Conservation (phyloP, 345 rosid genomes). For the Linum usitatissimum region DNA sequence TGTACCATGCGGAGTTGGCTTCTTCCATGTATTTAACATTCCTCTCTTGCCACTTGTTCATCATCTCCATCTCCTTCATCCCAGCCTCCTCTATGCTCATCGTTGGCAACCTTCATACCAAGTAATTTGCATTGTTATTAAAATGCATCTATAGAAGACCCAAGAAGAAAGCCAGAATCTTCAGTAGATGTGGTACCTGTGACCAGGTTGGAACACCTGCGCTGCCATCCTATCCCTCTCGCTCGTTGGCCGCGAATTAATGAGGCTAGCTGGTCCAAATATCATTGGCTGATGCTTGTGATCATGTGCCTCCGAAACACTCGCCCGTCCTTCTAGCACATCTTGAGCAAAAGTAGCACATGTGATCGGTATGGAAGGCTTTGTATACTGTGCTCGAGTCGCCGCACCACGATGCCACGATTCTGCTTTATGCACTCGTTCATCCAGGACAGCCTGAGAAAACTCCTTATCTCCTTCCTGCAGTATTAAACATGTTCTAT, state of each 20-base stretch:
- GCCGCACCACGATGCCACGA: constrained; percentile 89
- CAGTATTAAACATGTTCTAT: constrained; percentile 3
- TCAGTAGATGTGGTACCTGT: constrained; percentile 36
- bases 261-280: constrained; percentile 86
- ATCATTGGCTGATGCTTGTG: constrained; percentile 86
- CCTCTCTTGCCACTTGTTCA: constrained; percentile 88
- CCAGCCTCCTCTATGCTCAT: constrained; percentile 99
- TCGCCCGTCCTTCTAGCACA: constrained; percentile 90
- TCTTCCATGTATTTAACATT: constrained; percentile 73
- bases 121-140: background rate
- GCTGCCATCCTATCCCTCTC: constrained; percentile 88
- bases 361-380: constrained; percentile 72
- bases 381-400: constrained; percentile 41
- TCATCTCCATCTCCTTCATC: constrained; percentile 77
- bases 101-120: constrained; percentile 66
- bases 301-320: constrained; percentile 63
- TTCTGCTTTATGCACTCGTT: constrained; percentile 64
- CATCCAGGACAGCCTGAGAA: constrained; percentile 65
- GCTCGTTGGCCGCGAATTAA: constrained; percentile 44
- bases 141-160: background rate
- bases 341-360: constrained; percentile 98
- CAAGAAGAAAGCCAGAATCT: background rate
- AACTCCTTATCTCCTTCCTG: constrained; percentile 66
- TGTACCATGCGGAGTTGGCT: constrained; percentile 82
- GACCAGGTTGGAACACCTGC: constrained; percentile 74